Evolutionary conservation across 805 yeast genomes (phyloP).

Genomic region (Wickerhamiella kazuoi): DNA sequence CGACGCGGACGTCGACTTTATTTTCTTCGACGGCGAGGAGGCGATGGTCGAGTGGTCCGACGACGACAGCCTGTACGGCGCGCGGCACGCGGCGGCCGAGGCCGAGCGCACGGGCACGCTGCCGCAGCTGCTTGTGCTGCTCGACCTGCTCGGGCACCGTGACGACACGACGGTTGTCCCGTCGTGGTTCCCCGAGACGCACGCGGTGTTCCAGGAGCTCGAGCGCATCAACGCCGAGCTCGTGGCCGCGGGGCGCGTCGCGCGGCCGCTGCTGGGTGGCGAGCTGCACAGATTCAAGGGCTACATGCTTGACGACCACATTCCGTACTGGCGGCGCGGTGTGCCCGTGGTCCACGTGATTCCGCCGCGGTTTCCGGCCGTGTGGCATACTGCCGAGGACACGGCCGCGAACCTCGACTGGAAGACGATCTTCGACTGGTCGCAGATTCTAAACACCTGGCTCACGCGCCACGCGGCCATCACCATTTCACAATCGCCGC

Average conservation of each 20-base stretch:
- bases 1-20: slow-evolving; percentile 24
- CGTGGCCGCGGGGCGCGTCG: slow-evolving; percentile 6
- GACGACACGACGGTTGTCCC: slow-evolving; percentile 21
- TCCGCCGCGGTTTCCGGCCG: slow-evolving; percentile 33
- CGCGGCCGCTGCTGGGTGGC: slow-evolving; percentile 9
- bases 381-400: slow-evolving; percentile 37
- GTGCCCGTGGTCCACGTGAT: slow-evolving; percentile 35
- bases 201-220: slow-evolving; percentile 24
- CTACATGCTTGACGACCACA: slow-evolving; percentile 31
- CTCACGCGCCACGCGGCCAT: slow-evolving; percentile 18
- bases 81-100: slow-evolving; percentile 30
- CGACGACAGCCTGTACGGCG: slow-evolving; percentile 38
- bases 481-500: no score
- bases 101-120: slow-evolving; percentile 12
- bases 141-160: slow-evolving; percentile 34
- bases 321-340: slow-evolving; percentile 31
- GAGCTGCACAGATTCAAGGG: slow-evolving; percentile 11
- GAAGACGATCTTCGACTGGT: slow-evolving; percentile 30
- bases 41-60: slow-evolving; percentile 36
- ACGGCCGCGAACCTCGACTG: slow-evolving; percentile 27
- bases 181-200: slow-evolving; percentile 30
- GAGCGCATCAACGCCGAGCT: slow-evolving; percentile 21
- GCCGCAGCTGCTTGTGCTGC: slow-evolving; percentile 30
- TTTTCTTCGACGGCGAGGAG: slow-evolving; percentile 48
- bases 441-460: slow-evolving; percentile 26